Evolutionary conservation across 2,329 filamentous ascomycete species (phyloP).

Genomic region (Metarhizium sp.): DNA sequence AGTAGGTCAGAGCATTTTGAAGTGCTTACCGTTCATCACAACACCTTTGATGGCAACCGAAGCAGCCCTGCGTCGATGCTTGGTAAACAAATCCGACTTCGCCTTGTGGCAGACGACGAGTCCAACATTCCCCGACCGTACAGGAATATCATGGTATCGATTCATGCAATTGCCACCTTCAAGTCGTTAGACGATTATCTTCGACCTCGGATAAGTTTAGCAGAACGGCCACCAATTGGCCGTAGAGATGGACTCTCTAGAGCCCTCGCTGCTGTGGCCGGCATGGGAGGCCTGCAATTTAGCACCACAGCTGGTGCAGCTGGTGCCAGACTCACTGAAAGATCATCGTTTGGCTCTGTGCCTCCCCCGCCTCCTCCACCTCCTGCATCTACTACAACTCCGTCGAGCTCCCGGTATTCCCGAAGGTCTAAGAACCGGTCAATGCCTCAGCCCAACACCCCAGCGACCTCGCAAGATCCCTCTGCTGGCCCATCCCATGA

Average conservation of each 20-base stretch:
- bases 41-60: conserved; percentile 79
- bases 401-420: conserved; percentile 34
- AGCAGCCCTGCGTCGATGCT: conserved; percentile 93
- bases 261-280: conserved; percentile 68
- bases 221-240: conserved; percentile 55
- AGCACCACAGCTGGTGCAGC: conserved; percentile 25
- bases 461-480: conserved; percentile 32
- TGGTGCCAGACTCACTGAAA: conserved; percentile 36
- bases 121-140: conserved; percentile 83
- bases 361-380: conserved; percentile 18
- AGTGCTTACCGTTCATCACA: conserved; percentile 90
- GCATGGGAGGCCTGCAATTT: conserved; percentile 53
- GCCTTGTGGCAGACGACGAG: conserved; percentile 79
- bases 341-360: conserved; percentile 28
- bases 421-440: conserved; percentile 40
- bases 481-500: conserved; percentile 42
- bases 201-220: conserved; percentile 74
- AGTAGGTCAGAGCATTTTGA: conserved; percentile 98
- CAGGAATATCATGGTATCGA: conserved; percentile 94
- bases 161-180: conserved; percentile 96
- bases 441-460: conserved; percentile 27
- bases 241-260: conserved; percentile 57
- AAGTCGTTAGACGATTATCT: conserved; percentile 95
- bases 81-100: conserved; percentile 86
- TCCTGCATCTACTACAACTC: conserved; percentile 20